Conservation (phyloP, 768 basidiomycete species). For the Boletus patriciae region DNA sequence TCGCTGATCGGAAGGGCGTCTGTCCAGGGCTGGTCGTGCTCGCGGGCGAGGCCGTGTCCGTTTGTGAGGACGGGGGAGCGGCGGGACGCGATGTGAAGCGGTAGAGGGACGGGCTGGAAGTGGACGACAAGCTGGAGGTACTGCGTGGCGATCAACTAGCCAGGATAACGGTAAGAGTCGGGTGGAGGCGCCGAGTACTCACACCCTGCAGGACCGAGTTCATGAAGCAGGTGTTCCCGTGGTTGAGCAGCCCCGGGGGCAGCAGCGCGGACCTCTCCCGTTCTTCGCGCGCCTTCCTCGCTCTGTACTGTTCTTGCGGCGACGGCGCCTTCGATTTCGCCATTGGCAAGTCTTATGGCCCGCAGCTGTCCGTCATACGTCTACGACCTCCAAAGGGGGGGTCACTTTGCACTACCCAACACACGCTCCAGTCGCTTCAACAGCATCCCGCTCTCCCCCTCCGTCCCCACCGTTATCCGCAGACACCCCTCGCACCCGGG, state of each 20-base stretch:
- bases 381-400: slow-evolving; percentile 8
- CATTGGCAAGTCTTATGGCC: slow-evolving; percentile 28
- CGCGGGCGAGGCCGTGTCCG: slow-evolving; percentile 53
- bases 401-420: slow-evolving; percentile 35
- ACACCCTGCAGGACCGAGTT: slow-evolving; percentile 92
- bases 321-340: slow-evolving; percentile 55
- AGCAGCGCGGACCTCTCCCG: slow-evolving; percentile 57
- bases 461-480: slow-evolving; percentile 86
- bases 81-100: slow-evolving; percentile 42
- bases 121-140: slow-evolving; percentile 57
- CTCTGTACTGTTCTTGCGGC: slow-evolving; percentile 63
- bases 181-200: slow-evolving; percentile 33
- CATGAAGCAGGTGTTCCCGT: slow-evolving; percentile 94
- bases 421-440: slow-evolving; percentile 55
- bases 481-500: slow-evolving; percentile 84
- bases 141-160: slow-evolving; percentile 65
- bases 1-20: slow-evolving; percentile 71
- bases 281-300: slow-evolving; percentile 61
- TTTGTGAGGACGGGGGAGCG: slow-evolving; percentile 69
- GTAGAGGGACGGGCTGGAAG: slow-evolving; percentile 49
- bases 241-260: slow-evolving; percentile 75
- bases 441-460: slow-evolving; percentile 68
- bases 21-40: slow-evolving; percentile 52
- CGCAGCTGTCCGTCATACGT: not conserved
- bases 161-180: not conserved